phyloP scores from a whole-genome alignment of 257 asterid genomes.

The Solanum corneliomulleri region DNA sequence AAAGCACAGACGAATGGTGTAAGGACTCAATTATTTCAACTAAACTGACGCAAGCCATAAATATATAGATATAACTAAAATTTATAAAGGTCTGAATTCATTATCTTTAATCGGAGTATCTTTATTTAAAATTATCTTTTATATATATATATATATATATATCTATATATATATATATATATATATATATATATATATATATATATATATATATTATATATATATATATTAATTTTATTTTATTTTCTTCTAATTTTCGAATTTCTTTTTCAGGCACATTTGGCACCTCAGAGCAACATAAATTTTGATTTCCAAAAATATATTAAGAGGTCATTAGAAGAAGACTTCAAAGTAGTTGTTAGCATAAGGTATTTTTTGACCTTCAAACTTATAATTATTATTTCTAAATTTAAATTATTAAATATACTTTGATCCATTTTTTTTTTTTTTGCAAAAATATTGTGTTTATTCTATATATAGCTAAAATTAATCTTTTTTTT shows the following conservation, averaged over 20 bases:
- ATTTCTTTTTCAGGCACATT: slow-evolving; percentile 60
- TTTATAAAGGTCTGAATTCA: not conserved
- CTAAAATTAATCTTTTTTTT: not conserved
- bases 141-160: no score
- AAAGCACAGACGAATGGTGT: not conserved
- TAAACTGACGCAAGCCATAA: not conserved
- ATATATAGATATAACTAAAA: no score
- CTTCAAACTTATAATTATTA: not conserved
- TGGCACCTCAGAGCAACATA: slow-evolving; percentile 72
- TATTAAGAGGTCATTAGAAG: slow-evolving; percentile 82
- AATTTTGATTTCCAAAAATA: slow-evolving; percentile 71
- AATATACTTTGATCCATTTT: not conserved
- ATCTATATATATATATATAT: no score
- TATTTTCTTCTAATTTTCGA: not conserved
- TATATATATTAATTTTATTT: no score
- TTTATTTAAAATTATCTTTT: no score
- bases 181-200: no score
- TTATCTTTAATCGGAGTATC: not conserved
- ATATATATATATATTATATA: no score
- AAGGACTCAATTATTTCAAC: not conserved
- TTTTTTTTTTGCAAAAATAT: no score
- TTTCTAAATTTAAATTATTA: not conserved
- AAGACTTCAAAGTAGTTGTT: slow-evolving; percentile 93
- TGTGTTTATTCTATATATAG: not conserved
- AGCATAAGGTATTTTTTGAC: slow-evolving; percentile 57